Conservation (phyloP, 2,329 filamentous ascomycete genomes). For the Ascochyta lentis region DNA sequence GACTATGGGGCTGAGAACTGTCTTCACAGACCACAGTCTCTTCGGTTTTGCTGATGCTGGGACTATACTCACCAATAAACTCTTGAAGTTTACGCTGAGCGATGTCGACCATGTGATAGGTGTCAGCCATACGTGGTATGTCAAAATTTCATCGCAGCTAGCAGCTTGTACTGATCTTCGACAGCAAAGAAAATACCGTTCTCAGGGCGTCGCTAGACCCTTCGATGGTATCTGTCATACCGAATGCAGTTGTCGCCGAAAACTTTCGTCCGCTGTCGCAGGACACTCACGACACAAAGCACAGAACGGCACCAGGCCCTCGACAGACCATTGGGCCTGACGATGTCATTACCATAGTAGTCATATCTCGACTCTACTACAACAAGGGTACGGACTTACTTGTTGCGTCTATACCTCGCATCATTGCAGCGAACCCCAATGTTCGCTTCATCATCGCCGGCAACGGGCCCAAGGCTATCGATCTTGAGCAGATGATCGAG, state of each 20-base stretch:
- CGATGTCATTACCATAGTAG: slow-evolving; percentile 93
- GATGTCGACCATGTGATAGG: slow-evolving; percentile 99
- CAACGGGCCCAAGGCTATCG: slow-evolving; percentile 94
- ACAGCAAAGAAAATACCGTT: slow-evolving; percentile 96
- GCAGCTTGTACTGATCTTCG: slow-evolving; percentile 14
- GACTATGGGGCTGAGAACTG: slow-evolving; percentile 94
- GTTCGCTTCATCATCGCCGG: slow-evolving; percentile 97
- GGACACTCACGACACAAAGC: slow-evolving; percentile 27
- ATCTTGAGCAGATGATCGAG: slow-evolving; percentile 97
- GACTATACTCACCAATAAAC: slow-evolving; percentile 95
- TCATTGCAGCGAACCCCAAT: slow-evolving; percentile 86
- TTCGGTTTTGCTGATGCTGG: slow-evolving; percentile 97
- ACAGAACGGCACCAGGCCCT: slow-evolving; percentile 55
- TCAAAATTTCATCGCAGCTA: background rate
- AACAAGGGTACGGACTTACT: slow-evolving; percentile 98
- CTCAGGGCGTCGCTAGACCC: slow-evolving; percentile 93
- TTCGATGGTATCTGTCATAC: slow-evolving; percentile 96
- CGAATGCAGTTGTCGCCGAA: slow-evolving; percentile 95
- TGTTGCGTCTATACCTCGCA: slow-evolving; percentile 93
- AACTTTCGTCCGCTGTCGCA: slow-evolving; percentile 81
- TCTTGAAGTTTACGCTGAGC: slow-evolving; percentile 93
- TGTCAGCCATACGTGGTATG: slow-evolving; percentile 95
- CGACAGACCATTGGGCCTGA: slow-evolving; percentile 77
- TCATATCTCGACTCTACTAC: slow-evolving; percentile 96
- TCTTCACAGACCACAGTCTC: slow-evolving; percentile 96